A percentile compares a stretch with the other conserved stretches of the same genome.
Evolutionary conservation across 331 rosid genomes (phyloP).

Genomic region (Stylosanthes scabra): DNA sequence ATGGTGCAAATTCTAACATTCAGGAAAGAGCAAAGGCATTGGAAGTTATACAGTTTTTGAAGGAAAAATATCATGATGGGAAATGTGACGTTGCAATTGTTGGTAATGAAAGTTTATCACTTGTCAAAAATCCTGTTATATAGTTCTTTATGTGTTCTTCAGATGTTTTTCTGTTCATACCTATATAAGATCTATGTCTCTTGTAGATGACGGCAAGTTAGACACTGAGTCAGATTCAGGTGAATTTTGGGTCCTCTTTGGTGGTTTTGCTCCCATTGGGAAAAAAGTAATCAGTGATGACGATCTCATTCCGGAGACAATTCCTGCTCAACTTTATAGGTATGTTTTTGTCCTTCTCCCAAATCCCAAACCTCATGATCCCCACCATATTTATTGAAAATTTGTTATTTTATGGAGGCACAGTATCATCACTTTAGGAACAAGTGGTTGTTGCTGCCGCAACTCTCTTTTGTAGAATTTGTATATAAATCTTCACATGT

Average conservation of each 20-base stretch:
- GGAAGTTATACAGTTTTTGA: slow-evolving; percentile 89
- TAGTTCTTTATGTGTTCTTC: slow-evolving; percentile 10
- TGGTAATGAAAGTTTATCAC: slow-evolving; percentile 56
- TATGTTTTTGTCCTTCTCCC: slow-evolving; percentile 28
- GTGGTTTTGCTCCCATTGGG: slow-evolving; percentile 97
- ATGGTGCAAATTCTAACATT: slow-evolving; percentile 95
- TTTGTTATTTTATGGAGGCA: slow-evolving; percentile 1
- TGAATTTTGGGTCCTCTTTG: slow-evolving; percentile 97
- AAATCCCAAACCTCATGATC: background rate
- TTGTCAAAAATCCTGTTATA: slow-evolving; percentile 7
- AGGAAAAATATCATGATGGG: slow-evolving; percentile 92
- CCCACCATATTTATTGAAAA: background rate
- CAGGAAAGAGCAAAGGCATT: slow-evolving; percentile 98
- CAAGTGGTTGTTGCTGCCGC: background rate
- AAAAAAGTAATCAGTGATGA: slow-evolving; percentile 82
- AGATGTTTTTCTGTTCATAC: slow-evolving; percentile 30
- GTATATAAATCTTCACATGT: background rate
- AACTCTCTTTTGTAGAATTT: background rate
- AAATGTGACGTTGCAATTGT: slow-evolving; percentile 85
- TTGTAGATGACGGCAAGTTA: slow-evolving; percentile 93
- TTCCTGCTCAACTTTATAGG: slow-evolving; percentile 78
- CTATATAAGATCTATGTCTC: slow-evolving; percentile 28
- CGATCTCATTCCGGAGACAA: slow-evolving; percentile 79
- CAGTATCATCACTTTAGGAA: background rate
- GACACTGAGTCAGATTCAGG: slow-evolving; percentile 96